These are phyloP conservation scores for Jacaranda mimosifolia DNA, from an alignment of 257 asterid genomes.

Conservation along the genomic window DNA sequence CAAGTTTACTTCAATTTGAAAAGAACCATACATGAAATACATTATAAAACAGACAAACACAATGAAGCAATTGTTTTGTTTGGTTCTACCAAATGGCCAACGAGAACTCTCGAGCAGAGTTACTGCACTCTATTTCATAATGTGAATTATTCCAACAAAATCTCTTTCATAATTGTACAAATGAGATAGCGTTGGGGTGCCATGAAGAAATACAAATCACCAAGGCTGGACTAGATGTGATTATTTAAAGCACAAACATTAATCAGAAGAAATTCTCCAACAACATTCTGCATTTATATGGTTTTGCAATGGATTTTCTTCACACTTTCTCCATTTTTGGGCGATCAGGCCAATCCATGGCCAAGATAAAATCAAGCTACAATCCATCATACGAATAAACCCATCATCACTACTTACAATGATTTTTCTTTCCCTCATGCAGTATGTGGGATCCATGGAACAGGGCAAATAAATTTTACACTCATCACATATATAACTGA, in stretches of 20 bases:
- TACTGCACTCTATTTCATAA: background rate
- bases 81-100: slow-evolving; percentile 9
- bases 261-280: slow-evolving; percentile 1
- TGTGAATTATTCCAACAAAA: background rate
- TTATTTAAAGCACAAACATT: background rate
- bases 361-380: too few relatives aligned
- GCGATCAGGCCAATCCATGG: too few relatives aligned
- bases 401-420: too few relatives aligned
- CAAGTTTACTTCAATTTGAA: background rate
- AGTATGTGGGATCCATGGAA: too few relatives aligned
- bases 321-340: too few relatives aligned
- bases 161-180: background rate
- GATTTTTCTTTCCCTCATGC: too few relatives aligned
- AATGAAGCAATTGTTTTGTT: background rate
- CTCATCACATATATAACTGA: too few relatives aligned
- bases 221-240: background rate
- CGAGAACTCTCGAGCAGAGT: background rate
- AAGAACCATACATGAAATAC: background rate
- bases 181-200: background rate
- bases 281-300: too few relatives aligned
- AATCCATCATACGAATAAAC: too few relatives aligned
- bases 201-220: background rate
- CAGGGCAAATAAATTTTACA: too few relatives aligned
- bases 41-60: background rate
- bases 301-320: too few relatives aligned